A percentile compares a stretch with the other conserved stretches of the same genome.
Conservation (phyloP, 2,329 filamentous ascomycete genomes). For the Akanthomyces lecanii region DNA sequence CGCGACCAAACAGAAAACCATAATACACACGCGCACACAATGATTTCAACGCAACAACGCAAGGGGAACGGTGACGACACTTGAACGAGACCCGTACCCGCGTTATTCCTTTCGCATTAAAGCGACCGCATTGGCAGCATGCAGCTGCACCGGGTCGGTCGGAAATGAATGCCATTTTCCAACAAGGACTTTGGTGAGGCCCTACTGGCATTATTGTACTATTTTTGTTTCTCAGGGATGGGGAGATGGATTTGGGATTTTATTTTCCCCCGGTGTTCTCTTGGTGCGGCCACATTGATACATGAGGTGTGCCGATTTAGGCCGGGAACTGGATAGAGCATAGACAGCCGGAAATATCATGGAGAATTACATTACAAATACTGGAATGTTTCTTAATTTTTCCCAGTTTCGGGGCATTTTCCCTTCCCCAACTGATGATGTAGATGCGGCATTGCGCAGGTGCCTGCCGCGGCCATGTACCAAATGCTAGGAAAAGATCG, state of each 20-base stretch:
- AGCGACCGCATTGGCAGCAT: neutral
- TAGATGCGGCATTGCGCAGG: no score
- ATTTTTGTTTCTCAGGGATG: neutral
- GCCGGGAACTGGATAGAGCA: neutral
- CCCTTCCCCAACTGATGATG: no score
- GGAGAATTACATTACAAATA: no score
- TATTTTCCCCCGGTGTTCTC: neutral
- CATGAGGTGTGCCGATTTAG: neutral
- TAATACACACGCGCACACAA: neutral
- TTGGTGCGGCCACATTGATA: neutral
- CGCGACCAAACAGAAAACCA: neutral
- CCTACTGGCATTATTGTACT: neutral
- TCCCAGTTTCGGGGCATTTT: no score
- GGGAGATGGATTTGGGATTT: neutral
- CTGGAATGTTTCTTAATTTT: no score
- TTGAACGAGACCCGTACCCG: neutral
- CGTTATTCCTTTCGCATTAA: neutral
- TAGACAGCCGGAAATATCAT: neutral
- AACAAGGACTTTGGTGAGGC: neutral
- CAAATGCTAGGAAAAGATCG: no score
- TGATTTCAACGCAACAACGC: no score
- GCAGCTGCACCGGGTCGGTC: neutral
- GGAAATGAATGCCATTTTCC: neutral
- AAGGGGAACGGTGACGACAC: neutral
- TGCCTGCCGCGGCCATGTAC: no score